Base-by-base conservation (phyloP, 208 protist species). In the Plasmodiophora brassicae region DNA sequence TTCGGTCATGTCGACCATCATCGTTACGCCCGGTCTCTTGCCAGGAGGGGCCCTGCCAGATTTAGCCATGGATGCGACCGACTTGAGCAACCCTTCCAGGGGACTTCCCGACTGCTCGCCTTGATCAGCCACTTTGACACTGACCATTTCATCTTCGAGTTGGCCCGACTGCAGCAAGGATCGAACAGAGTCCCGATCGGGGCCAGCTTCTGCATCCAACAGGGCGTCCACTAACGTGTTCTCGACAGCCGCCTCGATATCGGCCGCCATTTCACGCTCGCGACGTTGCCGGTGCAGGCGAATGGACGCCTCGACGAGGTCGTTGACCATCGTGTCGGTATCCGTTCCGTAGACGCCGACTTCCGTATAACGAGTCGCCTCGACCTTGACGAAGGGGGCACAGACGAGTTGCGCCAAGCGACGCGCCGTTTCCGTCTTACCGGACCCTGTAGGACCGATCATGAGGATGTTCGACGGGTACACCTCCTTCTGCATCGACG, bases 271-370 rank as follows among this genome's bases (percentile, higher is more conserved):
- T n/a, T n/a, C n/a, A n/a, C n/a, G n/a, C n/a, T n/a, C n/a, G n/a
- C n/a, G n/a, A n/a, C n/a, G n/a, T n/a, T n/a, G n/a, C n/a, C n/a
- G n/a, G n/a, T n/a, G n/a, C n/a, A n/a, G n/a, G 20, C 35, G n/a
- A 46, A 84, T 45, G 35, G 71, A 20, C 35, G 35, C 71, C 35
- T 41, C n/a, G 20, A 25, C 35, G 28, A 89, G 87, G 10, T 87
- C 35, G 14, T 96, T 93, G 88, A 98, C 97, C 90, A 98, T 98
- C 86, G 93, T 95, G 91, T 98, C 96, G 39, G 98, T 97, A 72
- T 98, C 97, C 8, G 96, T 93, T 53, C 96, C 96, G 91, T 97
- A 94, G 89, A 97, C 97, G n/a, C 97, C 97, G 22, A 98, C 97
- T 87, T 98, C 97, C 0, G 97, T 99, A 57, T 57, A 84, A 14